Percentiles rank a stretch among this genome's conserved stretches.
Evolutionary conservation across 2,329 filamentous ascomycete genomes (phyloP).

Genomic region (Atkinsonella hypoxylon): DNA sequence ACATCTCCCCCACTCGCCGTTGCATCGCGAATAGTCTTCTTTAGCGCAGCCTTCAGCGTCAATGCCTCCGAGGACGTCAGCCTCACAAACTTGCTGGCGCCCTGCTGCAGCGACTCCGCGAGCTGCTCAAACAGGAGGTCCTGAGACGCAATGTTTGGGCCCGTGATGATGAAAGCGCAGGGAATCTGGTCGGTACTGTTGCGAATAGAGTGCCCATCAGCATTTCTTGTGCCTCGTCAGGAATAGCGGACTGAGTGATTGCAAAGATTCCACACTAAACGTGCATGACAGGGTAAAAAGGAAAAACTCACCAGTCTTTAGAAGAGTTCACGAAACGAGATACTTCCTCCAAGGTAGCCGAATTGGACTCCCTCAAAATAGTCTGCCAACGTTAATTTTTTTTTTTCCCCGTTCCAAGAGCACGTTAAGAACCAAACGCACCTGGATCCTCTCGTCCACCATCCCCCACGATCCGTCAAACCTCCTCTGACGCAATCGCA

Average conservation of each 20-base stretch:
- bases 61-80: conserved; percentile 59
- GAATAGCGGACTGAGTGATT: no score
- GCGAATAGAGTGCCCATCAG: no score
- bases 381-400: conserved; percentile 23
- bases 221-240: no score
- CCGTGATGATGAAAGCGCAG: conserved; percentile 62
- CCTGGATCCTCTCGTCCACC: conserved; percentile 51
- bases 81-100: conserved; percentile 44
- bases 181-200: conserved; percentile 41
- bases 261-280: no score
- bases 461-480: conserved; percentile 54
- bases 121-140: conserved; percentile 63
- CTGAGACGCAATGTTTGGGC: conserved; percentile 67
- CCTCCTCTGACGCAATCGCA: conserved; percentile 41
- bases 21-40: conserved; percentile 58
- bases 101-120: conserved; percentile 38
- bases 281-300: no score
- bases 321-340: conserved; percentile 39
- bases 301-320: conserved; percentile 20
- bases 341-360: conserved; percentile 47
- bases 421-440: conserved; percentile 6
- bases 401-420: no score
- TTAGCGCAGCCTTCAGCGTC: conserved; percentile 62
- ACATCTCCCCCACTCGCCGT: conserved; percentile 38
- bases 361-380: conserved; percentile 48